Conservation (phyloP, 2,329 filamentous ascomycete species). For the Aphanoascus verrucosus region DNA sequence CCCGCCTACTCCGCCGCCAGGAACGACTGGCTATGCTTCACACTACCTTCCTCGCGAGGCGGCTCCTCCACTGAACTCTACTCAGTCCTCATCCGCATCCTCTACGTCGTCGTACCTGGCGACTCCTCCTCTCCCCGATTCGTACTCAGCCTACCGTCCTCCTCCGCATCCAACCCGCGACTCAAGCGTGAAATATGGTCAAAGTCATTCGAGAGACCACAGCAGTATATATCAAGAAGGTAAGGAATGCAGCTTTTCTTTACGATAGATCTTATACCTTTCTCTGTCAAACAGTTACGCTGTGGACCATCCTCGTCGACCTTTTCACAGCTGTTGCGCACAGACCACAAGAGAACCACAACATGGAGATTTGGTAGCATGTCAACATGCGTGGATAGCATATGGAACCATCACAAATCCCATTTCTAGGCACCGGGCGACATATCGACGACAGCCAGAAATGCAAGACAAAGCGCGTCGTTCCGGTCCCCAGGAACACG, state of each 20-base stretch:
- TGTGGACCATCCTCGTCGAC: neutral
- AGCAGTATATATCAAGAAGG: conserved; percentile 22
- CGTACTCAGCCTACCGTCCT: conserved; percentile 1
- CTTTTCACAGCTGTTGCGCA: conserved; percentile 5
- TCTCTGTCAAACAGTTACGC: neutral
- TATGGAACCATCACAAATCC: neutral
- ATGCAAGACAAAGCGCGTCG: neutral
- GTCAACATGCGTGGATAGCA: neutral
- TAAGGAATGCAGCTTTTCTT: conserved; percentile 16
- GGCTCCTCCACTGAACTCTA: conserved; percentile 12
- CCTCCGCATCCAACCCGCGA: conserved; percentile 16
- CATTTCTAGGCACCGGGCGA: neutral
- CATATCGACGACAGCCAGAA: neutral
- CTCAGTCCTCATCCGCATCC: conserved; percentile 13
- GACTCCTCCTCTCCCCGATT: conserved; percentile 15
- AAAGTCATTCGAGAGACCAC: conserved; percentile 16
- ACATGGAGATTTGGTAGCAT: neutral
- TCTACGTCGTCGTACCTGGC: conserved; percentile 15
- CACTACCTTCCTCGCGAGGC: conserved; percentile 5
- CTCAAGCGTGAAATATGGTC: conserved; percentile 18
- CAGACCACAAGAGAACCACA: neutral
- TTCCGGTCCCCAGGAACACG: neutral
- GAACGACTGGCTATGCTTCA: conserved; percentile 11
- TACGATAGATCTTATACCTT: neutral
- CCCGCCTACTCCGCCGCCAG: conserved; percentile 10